Base-by-base conservation (phyloP, 768 basidiomycete genomes). In the Gloeopeniophorella convolvens region DNA sequence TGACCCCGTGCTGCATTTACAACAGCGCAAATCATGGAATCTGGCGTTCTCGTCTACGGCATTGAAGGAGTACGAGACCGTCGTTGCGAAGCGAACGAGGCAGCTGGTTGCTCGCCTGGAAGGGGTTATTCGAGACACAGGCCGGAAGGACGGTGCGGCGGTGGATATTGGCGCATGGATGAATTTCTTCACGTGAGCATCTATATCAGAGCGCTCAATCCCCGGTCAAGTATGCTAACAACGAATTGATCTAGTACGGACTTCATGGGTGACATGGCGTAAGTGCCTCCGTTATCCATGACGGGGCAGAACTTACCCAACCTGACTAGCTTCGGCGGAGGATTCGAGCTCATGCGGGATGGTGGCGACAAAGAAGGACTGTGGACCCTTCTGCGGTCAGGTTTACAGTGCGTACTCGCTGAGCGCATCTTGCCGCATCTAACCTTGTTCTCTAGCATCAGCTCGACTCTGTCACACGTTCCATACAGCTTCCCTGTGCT, bases 211-310 rank as follows among this genome's bases (percentile, higher is more conserved):
- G 42, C 15, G 34, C 36, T 18, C 9, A 15, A 16, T n/a, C 8
- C 4, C 4, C n/a, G 27, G 47, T 34, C 27, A 42, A 53, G 45
- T 26, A 18, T 15, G 16, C n/a, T n/a, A n/a, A n/a, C n/a, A n/a
- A n/a, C n/a, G n/a, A n/a, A n/a, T 33, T 26, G 18, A 34, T 24
- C 15, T 26, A 74, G 72, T 21, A 72, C 68, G 48, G 73, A 74
- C 54, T 70, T 76, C 48, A 75, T 74, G 73, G 70, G 72, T 43
- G 72, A 74, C 50, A 67, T 75, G 67, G 67, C 66, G 73, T 74
- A 63, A 64, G 63, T 61, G 4, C 39, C 26, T 28, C 13, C n/a
- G n/a, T n/a, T n/a, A 7, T 11, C 23, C 20, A 32, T n/a, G 3
- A 16, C 13, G 2, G 1, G 16, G 12, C 21, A 12, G 15, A 48